These are phyloP conservation scores for Darksidea phi DNA, from an alignment of 495 filamentous ascomycete genomes.

Conservation along the genomic window DNA sequence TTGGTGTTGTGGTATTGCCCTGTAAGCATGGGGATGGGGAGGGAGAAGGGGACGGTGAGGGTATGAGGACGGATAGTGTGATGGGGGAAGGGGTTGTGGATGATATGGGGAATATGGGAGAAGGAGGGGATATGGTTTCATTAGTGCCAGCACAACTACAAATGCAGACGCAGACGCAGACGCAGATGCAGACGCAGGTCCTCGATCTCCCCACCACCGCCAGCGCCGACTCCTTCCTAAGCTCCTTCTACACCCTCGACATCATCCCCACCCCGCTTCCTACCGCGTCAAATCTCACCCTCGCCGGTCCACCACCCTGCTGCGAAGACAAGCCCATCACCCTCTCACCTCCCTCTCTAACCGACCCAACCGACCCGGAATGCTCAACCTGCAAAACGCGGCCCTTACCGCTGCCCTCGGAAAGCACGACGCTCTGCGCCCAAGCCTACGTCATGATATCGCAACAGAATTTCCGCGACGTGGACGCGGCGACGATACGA, in stretches of 20 bases:
- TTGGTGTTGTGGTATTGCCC: not conserved
- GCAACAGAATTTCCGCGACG: conserved; percentile 29
- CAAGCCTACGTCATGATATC: conserved; percentile 32
- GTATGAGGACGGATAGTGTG: not conserved
- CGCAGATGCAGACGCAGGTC: not conserved
- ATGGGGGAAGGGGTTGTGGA: no score
- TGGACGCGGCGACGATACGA: conserved; percentile 28
- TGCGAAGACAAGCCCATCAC: not conserved
- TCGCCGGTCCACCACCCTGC: conserved; percentile 21
- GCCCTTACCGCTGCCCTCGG: conserved; percentile 16
- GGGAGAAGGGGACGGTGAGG: not conserved
- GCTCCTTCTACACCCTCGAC: not conserved
- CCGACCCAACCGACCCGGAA: conserved; percentile 12
- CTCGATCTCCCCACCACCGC: not conserved
- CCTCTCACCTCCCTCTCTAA: not conserved
- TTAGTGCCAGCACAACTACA: no score
- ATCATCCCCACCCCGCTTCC: not conserved
- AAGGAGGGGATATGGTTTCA: no score
- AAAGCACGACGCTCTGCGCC: conserved; percentile 32
- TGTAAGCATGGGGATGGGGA: not conserved
- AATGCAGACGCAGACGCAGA: not conserved
- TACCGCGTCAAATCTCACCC: not conserved
- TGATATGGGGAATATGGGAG: no score
- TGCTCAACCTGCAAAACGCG: conserved; percentile 21
- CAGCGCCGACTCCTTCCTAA: not conserved